Evolutionary conservation across 1,284 basidiomycete genomes (phyloP).

Genomic region (Stygiomarasmius scandens): DNA sequence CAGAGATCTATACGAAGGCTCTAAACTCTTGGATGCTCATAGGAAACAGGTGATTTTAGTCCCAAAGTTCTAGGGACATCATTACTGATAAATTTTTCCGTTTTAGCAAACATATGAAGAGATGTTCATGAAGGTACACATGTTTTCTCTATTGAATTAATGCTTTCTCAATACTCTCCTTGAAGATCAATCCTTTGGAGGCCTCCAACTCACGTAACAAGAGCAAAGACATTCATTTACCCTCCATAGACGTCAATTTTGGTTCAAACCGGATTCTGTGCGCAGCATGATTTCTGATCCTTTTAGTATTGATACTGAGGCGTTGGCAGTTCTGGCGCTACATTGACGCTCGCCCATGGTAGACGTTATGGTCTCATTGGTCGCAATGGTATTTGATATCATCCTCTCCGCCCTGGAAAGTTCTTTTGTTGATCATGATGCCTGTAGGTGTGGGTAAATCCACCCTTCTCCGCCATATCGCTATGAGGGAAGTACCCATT

Average conservation of each 20-base stretch:
- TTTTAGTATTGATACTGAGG: constrained; percentile 11
- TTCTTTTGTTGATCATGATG: background rate
- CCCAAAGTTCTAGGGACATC: too few species aligned
- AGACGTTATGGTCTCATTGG: constrained; percentile 87
- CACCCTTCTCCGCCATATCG: constrained; percentile 94
- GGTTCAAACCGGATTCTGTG: constrained; percentile 92
- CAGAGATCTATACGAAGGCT: constrained; percentile 92
- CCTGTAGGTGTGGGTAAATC: constrained; percentile 91
- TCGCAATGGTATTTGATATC: constrained; percentile 61
- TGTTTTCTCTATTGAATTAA: background rate
- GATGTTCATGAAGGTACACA: constrained; percentile 88
- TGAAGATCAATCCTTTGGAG: constrained; percentile 92
- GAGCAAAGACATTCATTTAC: constrained; percentile 95
- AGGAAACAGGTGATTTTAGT: constrained; percentile 71
- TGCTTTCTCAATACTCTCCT: background rate
- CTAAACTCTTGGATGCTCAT: constrained; percentile 91
- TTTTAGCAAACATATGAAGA: constrained; percentile 93
- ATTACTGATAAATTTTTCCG: constrained; percentile 13
- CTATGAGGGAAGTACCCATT: constrained; percentile 92
- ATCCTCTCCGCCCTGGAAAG: background rate
- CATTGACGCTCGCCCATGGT: constrained; percentile 87
- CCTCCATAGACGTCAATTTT: constrained; percentile 95
- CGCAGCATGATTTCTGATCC: constrained; percentile 33
- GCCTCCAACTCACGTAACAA: constrained; percentile 85
- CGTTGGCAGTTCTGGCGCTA: constrained; percentile 71